Conservation (phyloP, 805 yeast species). For the Spathaspora passalidarum region DNA sequence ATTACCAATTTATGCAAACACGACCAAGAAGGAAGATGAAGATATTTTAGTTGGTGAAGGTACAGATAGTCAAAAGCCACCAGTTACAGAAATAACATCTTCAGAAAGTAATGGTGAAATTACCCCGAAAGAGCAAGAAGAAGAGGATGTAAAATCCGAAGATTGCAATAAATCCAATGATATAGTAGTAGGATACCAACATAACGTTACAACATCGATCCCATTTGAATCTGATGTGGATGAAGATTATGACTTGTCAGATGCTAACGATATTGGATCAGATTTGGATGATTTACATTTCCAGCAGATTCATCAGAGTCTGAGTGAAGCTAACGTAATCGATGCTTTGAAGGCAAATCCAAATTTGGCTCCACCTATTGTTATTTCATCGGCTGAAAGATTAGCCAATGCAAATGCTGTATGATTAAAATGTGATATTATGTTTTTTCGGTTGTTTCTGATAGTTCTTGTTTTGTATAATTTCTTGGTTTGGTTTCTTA, state of each 20-base stretch:
- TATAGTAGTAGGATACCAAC: constrained; percentile 37
- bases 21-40: background rate
- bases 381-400: background rate
- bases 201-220: constrained; percentile 36
- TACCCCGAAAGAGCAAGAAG: background rate
- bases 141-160: constrained; percentile 3
- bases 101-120: background rate
- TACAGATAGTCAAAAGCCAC: background rate
- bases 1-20: constrained; percentile 42
- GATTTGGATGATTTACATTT: constrained; percentile 9
- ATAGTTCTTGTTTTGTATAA: too few relatives aligned
- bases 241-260: constrained; percentile 22
- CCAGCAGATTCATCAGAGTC: constrained; percentile 3
- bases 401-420: background rate
- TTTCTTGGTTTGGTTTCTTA: background rate
- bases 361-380: constrained; percentile 4
- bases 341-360: background rate
- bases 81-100: background rate
- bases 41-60: background rate
- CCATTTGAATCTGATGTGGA: constrained; percentile 46
- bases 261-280: constrained; percentile 10
- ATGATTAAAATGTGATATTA: background rate
- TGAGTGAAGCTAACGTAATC: background rate
- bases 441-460: background rate
- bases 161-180: constrained; percentile 20